Base-by-base conservation (phyloP, 2,329 filamentous ascomycete species). In the Neofusicoccum umdonicola region DNA sequence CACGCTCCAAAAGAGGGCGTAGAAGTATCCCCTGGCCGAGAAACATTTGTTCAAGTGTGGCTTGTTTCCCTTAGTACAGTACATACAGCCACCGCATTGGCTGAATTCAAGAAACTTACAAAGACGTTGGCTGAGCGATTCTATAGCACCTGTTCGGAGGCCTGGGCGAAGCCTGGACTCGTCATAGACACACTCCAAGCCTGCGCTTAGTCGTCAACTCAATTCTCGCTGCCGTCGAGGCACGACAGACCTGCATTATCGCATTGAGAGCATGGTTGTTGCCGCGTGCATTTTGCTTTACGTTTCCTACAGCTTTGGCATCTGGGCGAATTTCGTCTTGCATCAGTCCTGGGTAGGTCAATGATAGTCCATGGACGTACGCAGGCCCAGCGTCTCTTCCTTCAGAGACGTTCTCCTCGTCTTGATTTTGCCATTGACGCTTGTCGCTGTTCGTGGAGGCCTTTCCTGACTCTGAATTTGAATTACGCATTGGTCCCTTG, bases 231-330 rank as follows among this genome's bases (percentile, higher is more conserved):
- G 11, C 35, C 4, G n/a, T 19, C 22, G 39, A 27, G 41, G 9
- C 4, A 42, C 5, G 8, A 45, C 54, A 31, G 19, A 58, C 54
- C 54, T 15, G 35, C 11, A 41, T 15, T 58, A 2, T 58, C 54
- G 58, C 80, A 82, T 57, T 80, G 76, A 0, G 78, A 76, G 65
- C 81, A 82, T 7, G 80, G 80, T 54, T 79, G 77, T 34, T 73
- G 70, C 22, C 79, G 71, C 31, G 78, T 77, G 69, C 80, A 82
- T 48, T 78, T 79, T 15, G 80, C 76, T 58, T 83, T 82, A 67
- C 79, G 81, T 60, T 76, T 79, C 4, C 80, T 77, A 68, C 80
- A 83, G 0, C 77, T 73, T 61, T 80, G 78, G 52, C 79, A 82
- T 31, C 31, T 63, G 17, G 27, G n/a, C 13, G 7, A 8, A 35